A percentile compares a stretch with the other conserved stretches of the same genome.
Conservation (phyloP, 2,329 filamentous ascomycete species). For the Verticillium dahliae region DNA sequence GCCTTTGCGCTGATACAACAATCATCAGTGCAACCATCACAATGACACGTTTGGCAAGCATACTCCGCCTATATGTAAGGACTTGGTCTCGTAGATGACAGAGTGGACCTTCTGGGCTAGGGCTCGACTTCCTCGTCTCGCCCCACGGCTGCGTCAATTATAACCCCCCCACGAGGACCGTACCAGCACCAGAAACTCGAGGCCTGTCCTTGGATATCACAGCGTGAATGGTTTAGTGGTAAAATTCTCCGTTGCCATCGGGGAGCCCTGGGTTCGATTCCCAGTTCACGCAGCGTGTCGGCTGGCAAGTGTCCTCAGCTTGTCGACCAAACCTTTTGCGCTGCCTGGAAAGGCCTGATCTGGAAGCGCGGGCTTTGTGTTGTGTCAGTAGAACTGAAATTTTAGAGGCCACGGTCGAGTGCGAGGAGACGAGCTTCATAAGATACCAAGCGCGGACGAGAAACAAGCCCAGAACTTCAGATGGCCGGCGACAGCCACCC, state of each 20-base stretch:
- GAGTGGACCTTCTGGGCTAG: not conserved
- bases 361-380: no score
- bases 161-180: not conserved
- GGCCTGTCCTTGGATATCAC: not conserved
- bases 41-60: no score
- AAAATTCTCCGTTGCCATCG: constrained; percentile 3
- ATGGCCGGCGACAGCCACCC: no score
- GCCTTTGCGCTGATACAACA: no score
- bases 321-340: not conserved
- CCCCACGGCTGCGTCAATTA: not conserved
- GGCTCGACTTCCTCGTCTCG: not conserved
- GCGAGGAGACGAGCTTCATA: no score
- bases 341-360: not conserved
- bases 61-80: no score
- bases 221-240: constrained; percentile 1
- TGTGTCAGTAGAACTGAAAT: no score
- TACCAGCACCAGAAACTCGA: not conserved
- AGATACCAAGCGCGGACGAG: no score
- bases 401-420: no score
- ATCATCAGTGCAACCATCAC: no score
- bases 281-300: not conserved
- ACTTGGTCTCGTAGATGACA: not conserved
- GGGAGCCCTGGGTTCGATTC: constrained; percentile 2
- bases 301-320: not conserved
- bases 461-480: no score